Percentiles rank a stretch among this genome's conserved stretches.
phyloP scores from a whole-genome alignment of 352 stramenopile genomes.

The Phytophthora kernoviae region DNA sequence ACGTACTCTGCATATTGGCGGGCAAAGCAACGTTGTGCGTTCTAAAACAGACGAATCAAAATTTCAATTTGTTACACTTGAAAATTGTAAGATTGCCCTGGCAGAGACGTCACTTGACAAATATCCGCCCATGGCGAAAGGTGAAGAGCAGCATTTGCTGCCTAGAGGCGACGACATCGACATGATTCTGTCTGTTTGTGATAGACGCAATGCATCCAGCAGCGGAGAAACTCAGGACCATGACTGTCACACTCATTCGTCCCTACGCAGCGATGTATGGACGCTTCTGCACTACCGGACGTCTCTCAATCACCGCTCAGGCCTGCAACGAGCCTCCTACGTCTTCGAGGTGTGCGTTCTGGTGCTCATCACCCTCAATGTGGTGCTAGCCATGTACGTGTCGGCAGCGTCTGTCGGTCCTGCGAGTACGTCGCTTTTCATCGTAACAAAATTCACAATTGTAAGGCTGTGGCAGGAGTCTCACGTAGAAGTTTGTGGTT shows the following conservation, averaged over 20 bases:
- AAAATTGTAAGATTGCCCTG: constrained; percentile 4
- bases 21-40: too few relatives aligned
- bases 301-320: constrained; percentile 60
- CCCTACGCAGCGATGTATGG: constrained; percentile 68
- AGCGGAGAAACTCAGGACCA: not conserved
- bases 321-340: constrained; percentile 72
- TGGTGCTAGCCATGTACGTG: constrained; percentile 74
- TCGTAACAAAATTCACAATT: not conserved
- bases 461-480: not conserved
- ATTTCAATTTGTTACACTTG: not conserved
- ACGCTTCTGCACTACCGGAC: constrained; percentile 78
- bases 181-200: constrained; percentile 17
- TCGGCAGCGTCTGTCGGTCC: constrained; percentile 29
- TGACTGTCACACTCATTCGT: constrained; percentile 8
- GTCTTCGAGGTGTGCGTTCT: constrained; percentile 68
- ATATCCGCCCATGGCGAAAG: constrained; percentile 13
- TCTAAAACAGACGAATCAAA: not conserved
- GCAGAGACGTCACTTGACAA: constrained; percentile 16
- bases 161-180: constrained; percentile 17
- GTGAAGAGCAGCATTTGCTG: constrained; percentile 23
- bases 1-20: not conserved
- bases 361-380: constrained; percentile 79
- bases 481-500: not conserved
- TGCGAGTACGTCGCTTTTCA: constrained; percentile 27
- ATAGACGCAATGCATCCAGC: constrained; percentile 5